Conservation (phyloP, 1,139 yeast genomes). For the Pichia sp. region DNA sequence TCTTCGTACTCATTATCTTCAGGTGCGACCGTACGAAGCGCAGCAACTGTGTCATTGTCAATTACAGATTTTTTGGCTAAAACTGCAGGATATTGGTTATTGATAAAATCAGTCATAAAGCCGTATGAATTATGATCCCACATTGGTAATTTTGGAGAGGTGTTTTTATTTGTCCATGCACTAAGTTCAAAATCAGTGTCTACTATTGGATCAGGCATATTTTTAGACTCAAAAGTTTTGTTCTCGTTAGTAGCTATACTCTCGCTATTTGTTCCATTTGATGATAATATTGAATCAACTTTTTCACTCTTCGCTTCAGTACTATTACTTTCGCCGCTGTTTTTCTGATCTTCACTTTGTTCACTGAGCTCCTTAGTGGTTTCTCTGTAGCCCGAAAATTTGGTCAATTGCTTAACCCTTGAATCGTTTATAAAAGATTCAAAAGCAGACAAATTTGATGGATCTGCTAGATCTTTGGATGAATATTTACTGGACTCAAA, state of each 20-base stretch:
- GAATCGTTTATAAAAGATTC: slow-evolving; percentile 20
- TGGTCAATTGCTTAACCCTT: slow-evolving; percentile 16
- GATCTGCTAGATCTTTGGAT: slow-evolving; percentile 1
- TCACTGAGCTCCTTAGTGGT: not conserved
- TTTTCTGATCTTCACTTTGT: no score
- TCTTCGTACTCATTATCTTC: slow-evolving; percentile 12
- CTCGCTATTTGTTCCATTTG: slow-evolving; percentile 1
- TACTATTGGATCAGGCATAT: not conserved
- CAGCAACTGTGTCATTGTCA: not conserved
- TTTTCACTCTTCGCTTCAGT: no score
- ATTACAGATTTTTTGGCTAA: slow-evolving; percentile 3
- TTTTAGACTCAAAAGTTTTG: no score
- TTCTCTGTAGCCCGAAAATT: slow-evolving; percentile 9
- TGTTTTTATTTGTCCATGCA: slow-evolving; percentile 19
- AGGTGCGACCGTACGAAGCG: not conserved
- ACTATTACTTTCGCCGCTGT: no score
- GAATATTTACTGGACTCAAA: slow-evolving; percentile 22
- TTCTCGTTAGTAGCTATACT: slow-evolving; percentile 4
- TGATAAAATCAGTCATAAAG: slow-evolving; percentile 41
- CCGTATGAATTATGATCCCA: slow-evolving; percentile 51
- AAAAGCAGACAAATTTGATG: slow-evolving; percentile 12
- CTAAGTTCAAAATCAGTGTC: slow-evolving; percentile 11
- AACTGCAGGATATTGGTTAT: slow-evolving; percentile 17
- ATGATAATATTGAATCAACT: no score
- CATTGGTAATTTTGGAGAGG: slow-evolving; percentile 17